phyloP scores from a whole-genome alignment of 1,284 basidiomycete genomes.

The Puccinia hordei region DNA sequence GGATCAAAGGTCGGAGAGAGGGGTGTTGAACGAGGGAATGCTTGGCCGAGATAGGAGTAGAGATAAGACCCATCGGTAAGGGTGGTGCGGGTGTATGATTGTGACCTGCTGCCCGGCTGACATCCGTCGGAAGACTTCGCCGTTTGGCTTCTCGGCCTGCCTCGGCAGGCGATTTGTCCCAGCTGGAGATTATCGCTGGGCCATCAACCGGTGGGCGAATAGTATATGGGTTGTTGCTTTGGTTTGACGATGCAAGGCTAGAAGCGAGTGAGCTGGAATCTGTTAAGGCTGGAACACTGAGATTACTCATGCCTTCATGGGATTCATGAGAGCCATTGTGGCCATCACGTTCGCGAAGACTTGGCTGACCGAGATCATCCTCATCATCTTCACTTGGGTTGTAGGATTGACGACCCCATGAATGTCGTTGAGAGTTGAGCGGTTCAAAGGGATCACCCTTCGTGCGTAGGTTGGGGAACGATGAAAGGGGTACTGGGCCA shows the following conservation, averaged over 20 bases:
- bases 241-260: slow-evolving; percentile 47
- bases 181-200: slow-evolving; percentile 3
- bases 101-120: slow-evolving; percentile 3
- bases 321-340: slow-evolving; percentile 48
- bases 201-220: slow-evolving; percentile 4
- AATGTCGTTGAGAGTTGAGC: slow-evolving; percentile 12
- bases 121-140: slow-evolving; percentile 43
- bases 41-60: slow-evolving; percentile 13
- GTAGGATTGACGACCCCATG: slow-evolving; percentile 28
- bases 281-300: slow-evolving; percentile 48
- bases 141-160: slow-evolving; percentile 43
- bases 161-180: slow-evolving; percentile 29
- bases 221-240: slow-evolving; percentile 14
- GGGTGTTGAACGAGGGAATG: slow-evolving; percentile 12
- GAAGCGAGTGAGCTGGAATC: slow-evolving; percentile 50
- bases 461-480: neutral
- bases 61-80: neutral
- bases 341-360: slow-evolving; percentile 20
- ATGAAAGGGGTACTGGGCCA: neutral
- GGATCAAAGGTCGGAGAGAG: neutral
- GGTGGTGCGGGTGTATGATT: slow-evolving; percentile 11
- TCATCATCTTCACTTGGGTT: slow-evolving; percentile 46
- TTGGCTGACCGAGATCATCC: slow-evolving; percentile 22
- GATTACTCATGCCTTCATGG: slow-evolving; percentile 42
- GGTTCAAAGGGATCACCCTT: slow-evolving; percentile 5